Conservation (phyloP, 2,329 filamentous ascomycete genomes). For the Aspergillus intermedius region DNA sequence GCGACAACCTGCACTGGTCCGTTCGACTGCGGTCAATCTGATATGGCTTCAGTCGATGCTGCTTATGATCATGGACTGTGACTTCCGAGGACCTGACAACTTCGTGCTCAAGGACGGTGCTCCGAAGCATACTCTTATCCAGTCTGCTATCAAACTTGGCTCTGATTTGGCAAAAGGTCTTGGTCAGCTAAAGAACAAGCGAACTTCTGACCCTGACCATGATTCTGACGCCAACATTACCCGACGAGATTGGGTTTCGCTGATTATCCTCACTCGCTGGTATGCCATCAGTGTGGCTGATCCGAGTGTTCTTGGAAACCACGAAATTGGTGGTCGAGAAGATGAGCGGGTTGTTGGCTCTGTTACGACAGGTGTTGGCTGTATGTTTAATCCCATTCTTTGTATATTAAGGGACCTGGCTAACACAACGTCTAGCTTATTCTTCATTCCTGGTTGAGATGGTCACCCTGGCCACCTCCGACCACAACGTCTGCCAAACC, state of each 20-base stretch:
- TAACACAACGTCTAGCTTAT: constrained; percentile 23
- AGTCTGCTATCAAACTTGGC: constrained; percentile 32
- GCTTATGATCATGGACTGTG: constrained; percentile 38
- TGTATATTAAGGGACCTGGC: neutral
- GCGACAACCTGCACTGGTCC: constrained; percentile 30
- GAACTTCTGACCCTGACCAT: constrained; percentile 26
- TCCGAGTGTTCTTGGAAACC: constrained; percentile 29
- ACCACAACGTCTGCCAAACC: constrained; percentile 30
- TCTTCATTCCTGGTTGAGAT: constrained; percentile 33
- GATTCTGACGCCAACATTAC: constrained; percentile 37
- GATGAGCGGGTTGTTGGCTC: constrained; percentile 34
- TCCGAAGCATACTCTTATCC: constrained; percentile 35
- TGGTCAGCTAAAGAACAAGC: constrained; percentile 33
- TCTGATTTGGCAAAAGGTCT: constrained; percentile 34
- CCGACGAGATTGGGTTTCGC: constrained; percentile 35
- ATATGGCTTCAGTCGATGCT: constrained; percentile 37
- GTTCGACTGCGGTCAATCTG: constrained; percentile 31
- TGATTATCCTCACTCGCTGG: constrained; percentile 36
- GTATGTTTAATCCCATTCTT: constrained; percentile 22
- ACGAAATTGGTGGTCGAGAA: constrained; percentile 33
- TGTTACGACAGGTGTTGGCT: constrained; percentile 30
- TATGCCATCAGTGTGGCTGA: constrained; percentile 37
- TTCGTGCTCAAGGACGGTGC: constrained; percentile 35
- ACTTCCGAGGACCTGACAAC: constrained; percentile 37
- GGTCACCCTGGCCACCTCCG: constrained; percentile 26